These are phyloP conservation scores for Pugionium dolabratum DNA, from an alignment of 345 rosid genomes.

Conservation along the genomic window DNA sequence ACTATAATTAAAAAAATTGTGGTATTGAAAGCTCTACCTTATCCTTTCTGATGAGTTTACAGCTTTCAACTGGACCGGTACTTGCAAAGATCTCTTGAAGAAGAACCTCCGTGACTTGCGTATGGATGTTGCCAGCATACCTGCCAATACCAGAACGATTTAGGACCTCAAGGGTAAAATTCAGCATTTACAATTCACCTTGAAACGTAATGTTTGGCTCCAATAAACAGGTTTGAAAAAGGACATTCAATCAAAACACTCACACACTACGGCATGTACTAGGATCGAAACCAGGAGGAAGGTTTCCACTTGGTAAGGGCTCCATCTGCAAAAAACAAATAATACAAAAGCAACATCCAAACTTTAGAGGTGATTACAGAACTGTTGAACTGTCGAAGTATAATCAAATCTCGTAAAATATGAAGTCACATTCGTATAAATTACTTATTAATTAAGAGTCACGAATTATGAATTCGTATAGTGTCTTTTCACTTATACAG, in stretches of 20 bases:
- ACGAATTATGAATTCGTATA: too few relatives aligned
- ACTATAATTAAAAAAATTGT: neutral
- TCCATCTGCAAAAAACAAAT: slow-evolving; percentile 67
- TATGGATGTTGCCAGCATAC: slow-evolving; percentile 87
- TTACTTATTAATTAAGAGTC: too few relatives aligned
- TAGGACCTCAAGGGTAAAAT: slow-evolving; percentile 11
- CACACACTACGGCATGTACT: slow-evolving; percentile 98
- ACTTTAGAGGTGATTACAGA: neutral
- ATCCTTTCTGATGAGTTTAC: slow-evolving; percentile 91
- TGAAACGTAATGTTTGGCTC: neutral
- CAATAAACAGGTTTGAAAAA: neutral
- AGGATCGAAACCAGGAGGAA: slow-evolving; percentile 99
- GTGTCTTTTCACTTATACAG: too few relatives aligned
- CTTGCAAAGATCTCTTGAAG: slow-evolving; percentile 91
- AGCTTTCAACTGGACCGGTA: slow-evolving; percentile 82
- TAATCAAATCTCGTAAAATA: too few relatives aligned
- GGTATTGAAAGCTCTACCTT: slow-evolving; percentile 49
- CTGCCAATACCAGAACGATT: slow-evolving; percentile 53
- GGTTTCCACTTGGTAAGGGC: slow-evolving; percentile 95
- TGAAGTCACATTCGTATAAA: too few relatives aligned
- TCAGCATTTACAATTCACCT: neutral
- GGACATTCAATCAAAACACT: slow-evolving; percentile 49
- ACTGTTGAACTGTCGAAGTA: too few relatives aligned
- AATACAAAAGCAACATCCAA: slow-evolving; percentile 10
- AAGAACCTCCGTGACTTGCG: slow-evolving; percentile 86